phyloP scores from a whole-genome alignment of 495 filamentous ascomycete genomes.

The Neurospora tetrasperma region DNA sequence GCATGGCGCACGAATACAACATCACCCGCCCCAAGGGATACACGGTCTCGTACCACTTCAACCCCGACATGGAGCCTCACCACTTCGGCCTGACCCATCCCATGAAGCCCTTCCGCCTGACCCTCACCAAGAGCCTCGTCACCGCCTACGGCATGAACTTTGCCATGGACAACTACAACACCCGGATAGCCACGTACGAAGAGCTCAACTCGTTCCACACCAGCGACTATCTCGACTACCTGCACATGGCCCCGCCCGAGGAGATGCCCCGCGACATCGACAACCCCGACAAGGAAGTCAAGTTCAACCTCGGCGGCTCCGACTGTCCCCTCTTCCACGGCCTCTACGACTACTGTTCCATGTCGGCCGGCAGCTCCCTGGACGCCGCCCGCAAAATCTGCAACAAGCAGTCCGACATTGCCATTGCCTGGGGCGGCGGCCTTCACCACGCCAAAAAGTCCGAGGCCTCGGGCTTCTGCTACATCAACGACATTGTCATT shows the following conservation, averaged over 20 bases:
- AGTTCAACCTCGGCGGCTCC: conserved; percentile 76
- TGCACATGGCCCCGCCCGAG: conserved; percentile 44
- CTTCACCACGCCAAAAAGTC: conserved; percentile 96
- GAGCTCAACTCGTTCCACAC: conserved; percentile 84
- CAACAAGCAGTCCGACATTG: conserved; percentile 80
- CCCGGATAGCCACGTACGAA: conserved; percentile 72
- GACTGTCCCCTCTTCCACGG: conserved; percentile 97
- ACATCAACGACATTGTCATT: conserved; percentile 97
- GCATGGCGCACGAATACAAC: conserved; percentile 58
- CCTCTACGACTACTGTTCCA: conserved; percentile 85
- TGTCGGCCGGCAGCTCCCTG: conserved; percentile 82
- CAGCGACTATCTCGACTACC: conserved; percentile 80
- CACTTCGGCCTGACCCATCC: conserved; percentile 93
- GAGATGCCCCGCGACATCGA: conserved; percentile 41
- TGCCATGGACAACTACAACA: conserved; percentile 86
- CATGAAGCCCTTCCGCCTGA: conserved; percentile 98
- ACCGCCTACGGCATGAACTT: conserved; percentile 89
- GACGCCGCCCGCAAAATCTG: conserved; percentile 87
- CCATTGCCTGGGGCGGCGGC: conserved; percentile 95
- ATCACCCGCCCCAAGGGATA: conserved; percentile 72
- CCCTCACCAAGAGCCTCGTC: conserved; percentile 87
- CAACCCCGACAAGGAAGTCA: conserved; percentile 39
- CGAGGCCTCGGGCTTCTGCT: conserved; percentile 95
- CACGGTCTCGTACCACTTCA: conserved; percentile 92
- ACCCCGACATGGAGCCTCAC: conserved; percentile 88